A percentile compares a stretch with the other conserved stretches of the same genome.
These are phyloP conservation scores for Russula emetica DNA, from an alignment of 768 basidiomycete species.

Conservation along the genomic window DNA sequence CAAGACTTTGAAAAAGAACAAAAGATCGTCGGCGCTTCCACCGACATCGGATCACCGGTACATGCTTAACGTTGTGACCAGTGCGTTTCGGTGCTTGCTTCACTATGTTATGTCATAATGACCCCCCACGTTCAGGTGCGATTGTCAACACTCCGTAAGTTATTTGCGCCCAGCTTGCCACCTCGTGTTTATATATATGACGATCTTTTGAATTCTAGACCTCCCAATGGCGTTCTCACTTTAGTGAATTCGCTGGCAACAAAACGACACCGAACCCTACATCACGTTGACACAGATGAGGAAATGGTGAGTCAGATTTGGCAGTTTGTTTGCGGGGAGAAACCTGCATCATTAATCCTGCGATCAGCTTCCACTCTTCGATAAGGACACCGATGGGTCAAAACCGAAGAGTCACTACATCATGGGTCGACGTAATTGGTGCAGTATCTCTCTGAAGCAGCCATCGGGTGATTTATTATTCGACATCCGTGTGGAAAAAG, in stretches of 20 bases:
- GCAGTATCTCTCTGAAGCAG: conserved; percentile 57
- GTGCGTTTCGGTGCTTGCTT: conserved; percentile 39
- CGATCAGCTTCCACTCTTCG: conserved; percentile 68
- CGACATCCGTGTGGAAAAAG: conserved; percentile 81
- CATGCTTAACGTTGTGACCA: conserved; percentile 87
- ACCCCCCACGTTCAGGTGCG: conserved; percentile 48
- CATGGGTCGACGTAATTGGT: conserved; percentile 90
- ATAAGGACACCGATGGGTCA: conserved; percentile 69
- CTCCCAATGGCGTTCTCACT: conserved; percentile 66
- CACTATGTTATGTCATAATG: background rate
- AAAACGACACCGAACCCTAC: conserved; percentile 59
- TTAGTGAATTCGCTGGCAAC: conserved; percentile 76
- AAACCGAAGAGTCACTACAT: conserved; percentile 71
- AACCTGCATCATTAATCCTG: conserved; percentile 1
- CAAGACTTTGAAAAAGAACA: conserved; percentile 56
- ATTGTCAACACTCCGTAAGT: conserved; percentile 95
- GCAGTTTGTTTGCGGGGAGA: background rate
- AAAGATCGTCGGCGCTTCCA: conserved; percentile 45
- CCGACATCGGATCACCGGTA: conserved; percentile 71
- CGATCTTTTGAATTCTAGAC: conserved; percentile 33
- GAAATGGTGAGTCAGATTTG: conserved; percentile 52
- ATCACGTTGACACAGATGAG: conserved; percentile 79
- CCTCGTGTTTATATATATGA: background rate
- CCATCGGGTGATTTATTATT: conserved; percentile 64
- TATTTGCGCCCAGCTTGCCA: conserved; percentile 9